These are phyloP conservation scores for Entophlyctis helioformis DNA, from an alignment of 192 early-diverging fungal species.

Conservation along the genomic window DNA sequence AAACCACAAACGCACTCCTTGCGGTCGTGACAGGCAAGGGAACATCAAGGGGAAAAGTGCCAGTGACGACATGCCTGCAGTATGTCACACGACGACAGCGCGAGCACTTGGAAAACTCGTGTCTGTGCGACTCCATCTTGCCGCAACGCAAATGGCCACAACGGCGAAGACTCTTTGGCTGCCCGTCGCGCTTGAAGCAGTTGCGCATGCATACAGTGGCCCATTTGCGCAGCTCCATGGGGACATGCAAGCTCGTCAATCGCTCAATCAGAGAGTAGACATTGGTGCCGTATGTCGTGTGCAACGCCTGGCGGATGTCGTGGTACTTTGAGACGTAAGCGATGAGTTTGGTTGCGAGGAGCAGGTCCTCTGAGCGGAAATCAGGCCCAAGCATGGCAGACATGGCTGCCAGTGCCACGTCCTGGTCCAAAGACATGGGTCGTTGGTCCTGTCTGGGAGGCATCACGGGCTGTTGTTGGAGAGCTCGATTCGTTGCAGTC, in stretches of 20 bases:
- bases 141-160: constrained; percentile 71
- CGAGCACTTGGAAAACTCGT: constrained; percentile 80
- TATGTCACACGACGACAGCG: constrained; percentile 80
- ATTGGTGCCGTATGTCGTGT: constrained; percentile 6
- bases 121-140: constrained; percentile 58
- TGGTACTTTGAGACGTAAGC: constrained; percentile 87
- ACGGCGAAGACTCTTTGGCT: constrained; percentile 42
- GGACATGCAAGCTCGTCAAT: constrained; percentile 7
- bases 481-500: too few species aligned
- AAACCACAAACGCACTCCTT: too few species aligned
- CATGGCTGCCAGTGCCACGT: too few species aligned
- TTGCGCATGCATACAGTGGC: constrained; percentile 18
- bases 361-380: constrained; percentile 73
- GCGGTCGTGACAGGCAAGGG: too few species aligned
- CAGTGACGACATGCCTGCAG: constrained; percentile 55
- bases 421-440: too few species aligned
- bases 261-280: constrained; percentile 11
- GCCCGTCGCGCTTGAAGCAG: constrained; percentile 44
- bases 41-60: too few species aligned
- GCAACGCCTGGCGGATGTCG: constrained; percentile 50
- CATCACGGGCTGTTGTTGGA: too few species aligned
- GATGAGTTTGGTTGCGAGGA: constrained; percentile 71
- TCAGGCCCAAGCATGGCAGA: too few species aligned
- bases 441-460: too few species aligned
- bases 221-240: constrained; percentile 13